Evolutionary conservation across 1,284 basidiomycete genomes (phyloP), one percentile per base, ranked within the genome.

Genomic region (Naganishia cerealis): DNA sequence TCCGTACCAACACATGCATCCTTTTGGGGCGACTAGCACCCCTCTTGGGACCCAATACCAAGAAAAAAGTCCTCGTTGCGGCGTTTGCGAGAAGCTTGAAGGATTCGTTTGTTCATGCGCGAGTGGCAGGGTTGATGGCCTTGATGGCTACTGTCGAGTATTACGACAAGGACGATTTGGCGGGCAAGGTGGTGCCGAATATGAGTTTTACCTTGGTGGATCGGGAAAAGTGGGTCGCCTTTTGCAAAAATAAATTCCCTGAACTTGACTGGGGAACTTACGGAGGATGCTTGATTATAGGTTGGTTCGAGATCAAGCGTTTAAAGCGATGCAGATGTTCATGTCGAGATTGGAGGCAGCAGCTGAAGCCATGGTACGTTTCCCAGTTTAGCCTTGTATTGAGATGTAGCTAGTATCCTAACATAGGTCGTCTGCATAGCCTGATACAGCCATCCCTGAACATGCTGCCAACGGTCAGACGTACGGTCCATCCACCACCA

Each of bases 1-100:
- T 99, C 75, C 87, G 96, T 52, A 99, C 95, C 15, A 99, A 99
- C 77, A 97, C 95, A 0, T 98, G 94, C 76, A 96, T 99, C 72
- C 86, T 99, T 4, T 87, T 99, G 53, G 95, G 95, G 10, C 86
- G 94, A 12, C 85, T 99, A 3, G 92, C 91, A 0, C 92, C 92
- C 0, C 86, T 87, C 2, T 83, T 99, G 1, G 89, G 90, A 0
- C 86, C 90, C 68, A 88, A 92, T 73, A 98, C 95, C 7, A 93
- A 94, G 77, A 87, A 89, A 72, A 98, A 97, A 76, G 93, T 99
- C 12, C 86, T 99, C 1, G 90, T 98, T 0, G 93, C 95, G 1
- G 96, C 96, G 0, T 99, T 99, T 78, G 86, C 90, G 0, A 86
- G 93, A 66, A 91, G 92, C 10, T 80, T 99, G 57, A 94, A 94